Evolutionary conservation across 495 filamentous ascomycete genomes (phyloP).

Genomic region (Corynascus novoguineensis): DNA sequence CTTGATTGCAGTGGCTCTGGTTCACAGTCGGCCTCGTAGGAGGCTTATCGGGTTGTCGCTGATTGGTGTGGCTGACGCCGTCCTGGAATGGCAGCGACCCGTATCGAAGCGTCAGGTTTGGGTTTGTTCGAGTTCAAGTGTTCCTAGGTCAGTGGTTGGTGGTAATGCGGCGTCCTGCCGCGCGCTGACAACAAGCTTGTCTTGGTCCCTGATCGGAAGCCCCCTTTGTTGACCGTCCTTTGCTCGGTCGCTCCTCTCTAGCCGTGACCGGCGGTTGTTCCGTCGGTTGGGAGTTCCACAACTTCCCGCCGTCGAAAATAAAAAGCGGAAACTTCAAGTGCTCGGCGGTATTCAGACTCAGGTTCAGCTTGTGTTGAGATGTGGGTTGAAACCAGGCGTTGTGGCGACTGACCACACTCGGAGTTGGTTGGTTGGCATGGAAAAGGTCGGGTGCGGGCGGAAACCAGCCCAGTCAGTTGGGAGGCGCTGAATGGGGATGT

Average conservation of each 20-base stretch:
- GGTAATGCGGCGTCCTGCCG: no score
- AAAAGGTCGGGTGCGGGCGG: constrained; percentile 15
- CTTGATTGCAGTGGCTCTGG: no score
- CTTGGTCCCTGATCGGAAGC: no score
- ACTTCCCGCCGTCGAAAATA: no score
- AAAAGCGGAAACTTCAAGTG: no score
- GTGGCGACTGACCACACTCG: constrained; percentile 31
- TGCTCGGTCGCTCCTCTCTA: no score
- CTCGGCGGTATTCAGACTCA: constrained; percentile 1
- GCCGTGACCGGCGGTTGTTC: no score
- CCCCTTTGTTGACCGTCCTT: no score
- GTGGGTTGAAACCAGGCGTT: constrained; percentile 29
- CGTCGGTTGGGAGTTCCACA: no score
- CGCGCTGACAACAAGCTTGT: no score
- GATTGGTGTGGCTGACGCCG: background rate
- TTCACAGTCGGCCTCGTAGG: no score
- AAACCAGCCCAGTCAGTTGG: constrained; percentile 7
- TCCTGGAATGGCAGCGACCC: background rate
- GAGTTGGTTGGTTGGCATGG: constrained; percentile 34
- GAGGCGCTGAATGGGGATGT: constrained; percentile 15
- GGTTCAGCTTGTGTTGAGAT: constrained; percentile 22
- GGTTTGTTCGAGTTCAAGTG: background rate
- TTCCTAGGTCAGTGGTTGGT: background rate
- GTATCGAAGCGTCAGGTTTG: background rate
- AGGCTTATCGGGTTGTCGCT: background rate